Percentiles rank a stretch among this genome's conserved stretches.
phyloP scores from a whole-genome alignment of 1,284 basidiomycete species.

The Violaceomyces palustris region DNA sequence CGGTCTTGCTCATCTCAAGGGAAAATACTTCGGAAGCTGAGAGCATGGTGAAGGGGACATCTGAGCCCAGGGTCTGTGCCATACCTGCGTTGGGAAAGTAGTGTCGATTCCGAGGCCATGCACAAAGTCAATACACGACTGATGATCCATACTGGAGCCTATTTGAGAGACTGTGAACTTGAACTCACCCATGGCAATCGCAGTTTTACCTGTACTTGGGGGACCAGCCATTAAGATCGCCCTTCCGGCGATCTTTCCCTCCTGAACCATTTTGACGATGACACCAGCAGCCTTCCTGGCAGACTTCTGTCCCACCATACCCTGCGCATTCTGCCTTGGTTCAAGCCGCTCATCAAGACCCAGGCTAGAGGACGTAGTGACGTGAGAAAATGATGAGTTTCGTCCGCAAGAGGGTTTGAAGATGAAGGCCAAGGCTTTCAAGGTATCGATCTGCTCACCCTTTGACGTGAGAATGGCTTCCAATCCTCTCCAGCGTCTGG shows the following conservation, averaged over 20 bases:
- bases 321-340: slow-evolving; percentile 76
- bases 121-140: background rate
- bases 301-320: slow-evolving; percentile 93
- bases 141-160: background rate
- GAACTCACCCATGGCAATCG: slow-evolving; percentile 69
- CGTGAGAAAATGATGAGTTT: background rate
- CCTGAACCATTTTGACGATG: slow-evolving; percentile 96
- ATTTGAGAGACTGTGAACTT: too few relatives aligned
- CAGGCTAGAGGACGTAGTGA: slow-evolving; percentile 62
- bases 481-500: slow-evolving; percentile 49
- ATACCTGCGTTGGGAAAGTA: slow-evolving; percentile 64
- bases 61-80: slow-evolving; percentile 86
- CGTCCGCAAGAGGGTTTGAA: background rate
- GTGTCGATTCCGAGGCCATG: too few relatives aligned
- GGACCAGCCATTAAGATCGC: slow-evolving; percentile 95
- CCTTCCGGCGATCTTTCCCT: slow-evolving; percentile 86
- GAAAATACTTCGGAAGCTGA: slow-evolving; percentile 96
- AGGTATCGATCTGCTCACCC: too few relatives aligned
- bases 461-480: slow-evolving; percentile 49
- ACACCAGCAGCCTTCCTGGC: slow-evolving; percentile 94
- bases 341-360: slow-evolving; percentile 86
- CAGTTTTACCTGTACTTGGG: slow-evolving; percentile 93
- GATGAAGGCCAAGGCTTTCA: background rate
- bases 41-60: slow-evolving; percentile 96
- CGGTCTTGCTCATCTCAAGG: slow-evolving; percentile 91